These are phyloP conservation scores for Fusarium phyllophilum DNA, from an alignment of 2,329 filamentous ascomycete genomes.

Conservation along the genomic window DNA sequence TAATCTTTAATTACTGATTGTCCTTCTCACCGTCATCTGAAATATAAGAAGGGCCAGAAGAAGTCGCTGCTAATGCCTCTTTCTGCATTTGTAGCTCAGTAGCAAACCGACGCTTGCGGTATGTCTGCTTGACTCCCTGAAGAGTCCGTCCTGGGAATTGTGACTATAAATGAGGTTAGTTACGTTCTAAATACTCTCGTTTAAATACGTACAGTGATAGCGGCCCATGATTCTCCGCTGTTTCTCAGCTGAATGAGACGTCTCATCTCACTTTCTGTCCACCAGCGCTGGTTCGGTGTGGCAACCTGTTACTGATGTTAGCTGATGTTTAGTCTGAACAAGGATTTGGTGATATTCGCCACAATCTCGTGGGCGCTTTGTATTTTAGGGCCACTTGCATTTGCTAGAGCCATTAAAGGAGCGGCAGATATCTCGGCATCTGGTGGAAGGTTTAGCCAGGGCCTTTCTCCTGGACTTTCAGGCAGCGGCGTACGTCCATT, in stretches of 20 bases:
- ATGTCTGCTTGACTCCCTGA: slow-evolving; percentile 8
- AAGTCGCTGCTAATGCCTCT: background rate
- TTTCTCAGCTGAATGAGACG: background rate
- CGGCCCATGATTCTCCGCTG: background rate
- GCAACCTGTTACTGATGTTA: background rate
- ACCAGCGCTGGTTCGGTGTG: background rate
- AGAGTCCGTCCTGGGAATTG: slow-evolving; percentile 1
- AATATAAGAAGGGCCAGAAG: background rate
- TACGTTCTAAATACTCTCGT: accelerated
- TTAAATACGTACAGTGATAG: background rate
- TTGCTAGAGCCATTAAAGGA: background rate
- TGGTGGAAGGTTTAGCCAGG: background rate
- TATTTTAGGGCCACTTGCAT: too few species aligned
- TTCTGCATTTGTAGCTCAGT: background rate
- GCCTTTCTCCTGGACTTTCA: background rate
- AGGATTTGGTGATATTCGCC: background rate
- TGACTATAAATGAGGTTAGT: background rate
- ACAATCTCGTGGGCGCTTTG: accelerated
- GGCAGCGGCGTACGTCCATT: slow-evolving; percentile 3
- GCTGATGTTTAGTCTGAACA: background rate
- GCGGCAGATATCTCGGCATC: too few species aligned
- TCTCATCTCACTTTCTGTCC: slow-evolving; percentile 13
- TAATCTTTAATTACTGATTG: background rate
- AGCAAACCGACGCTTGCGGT: slow-evolving; percentile 10
- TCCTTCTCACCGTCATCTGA: background rate